A percentile compares a stretch with the other conserved stretches of the same genome.
phyloP scores from a whole-genome alignment of 2,329 filamentous ascomycete species.

The Huntiella omanensis region DNA sequence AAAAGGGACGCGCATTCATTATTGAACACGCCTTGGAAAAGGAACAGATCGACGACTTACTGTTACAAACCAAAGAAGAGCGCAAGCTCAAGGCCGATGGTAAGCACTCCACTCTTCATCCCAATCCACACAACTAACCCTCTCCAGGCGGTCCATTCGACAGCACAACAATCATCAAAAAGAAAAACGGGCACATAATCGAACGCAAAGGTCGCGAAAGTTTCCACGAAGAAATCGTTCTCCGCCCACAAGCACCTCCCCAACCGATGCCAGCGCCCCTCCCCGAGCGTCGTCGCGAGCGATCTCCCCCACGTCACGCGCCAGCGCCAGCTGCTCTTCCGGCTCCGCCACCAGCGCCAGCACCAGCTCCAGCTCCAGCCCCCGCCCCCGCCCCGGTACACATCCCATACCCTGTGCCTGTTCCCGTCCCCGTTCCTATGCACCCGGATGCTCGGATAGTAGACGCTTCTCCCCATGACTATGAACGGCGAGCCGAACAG shows the following conservation, averaged over 20 bases:
- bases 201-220: constrained; percentile 8
- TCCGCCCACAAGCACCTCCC: background rate
- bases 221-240: constrained; percentile 10
- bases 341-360: background rate
- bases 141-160: background rate
- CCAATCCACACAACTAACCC: background rate
- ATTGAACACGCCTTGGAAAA: constrained; percentile 73
- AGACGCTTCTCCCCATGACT: constrained; percentile 2
- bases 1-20: constrained; percentile 58
- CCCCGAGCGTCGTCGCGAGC: background rate
- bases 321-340: background rate
- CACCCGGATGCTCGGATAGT: constrained; percentile 8
- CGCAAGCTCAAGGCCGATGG: constrained; percentile 29
- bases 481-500: background rate
- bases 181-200: constrained; percentile 8
- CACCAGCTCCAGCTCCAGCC: background rate
- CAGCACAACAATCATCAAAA: constrained; percentile 3
- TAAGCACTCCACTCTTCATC: background rate
- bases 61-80: constrained; percentile 65
- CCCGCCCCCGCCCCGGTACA: background rate
- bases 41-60: constrained; percentile 77
- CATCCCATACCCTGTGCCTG: constrained; percentile 7
- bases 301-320: background rate
- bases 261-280: constrained; percentile 2
- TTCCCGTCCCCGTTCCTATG: constrained; percentile 6